A percentile compares a stretch with the other conserved stretches of the same genome.
Conservation (phyloP, 2,329 filamentous ascomycete species). For the Tolypocladium tundrense region DNA sequence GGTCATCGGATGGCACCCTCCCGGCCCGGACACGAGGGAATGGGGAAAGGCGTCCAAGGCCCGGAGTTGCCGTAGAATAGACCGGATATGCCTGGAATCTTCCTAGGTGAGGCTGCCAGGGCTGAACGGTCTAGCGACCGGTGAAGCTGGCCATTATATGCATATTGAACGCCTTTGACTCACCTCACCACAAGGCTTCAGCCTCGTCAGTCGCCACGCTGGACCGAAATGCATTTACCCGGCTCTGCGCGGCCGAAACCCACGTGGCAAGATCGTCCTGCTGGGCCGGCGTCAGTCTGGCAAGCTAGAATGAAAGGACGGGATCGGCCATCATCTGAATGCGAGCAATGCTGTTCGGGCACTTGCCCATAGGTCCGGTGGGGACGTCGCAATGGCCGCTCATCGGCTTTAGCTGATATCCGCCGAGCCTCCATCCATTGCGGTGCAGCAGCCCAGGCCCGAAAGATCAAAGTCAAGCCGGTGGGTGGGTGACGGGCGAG, state of each 20-base stretch:
- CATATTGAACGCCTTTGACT: neutral
- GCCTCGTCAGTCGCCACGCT: neutral
- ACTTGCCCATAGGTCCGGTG: neutral
- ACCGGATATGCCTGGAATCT: neutral
- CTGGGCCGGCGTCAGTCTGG: neutral
- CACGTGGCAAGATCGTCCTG: no score
- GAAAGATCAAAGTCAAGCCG: neutral
- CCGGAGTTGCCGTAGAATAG: neutral
- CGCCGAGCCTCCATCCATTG: neutral
- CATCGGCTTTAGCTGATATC: neutral
- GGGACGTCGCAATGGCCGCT: neutral
- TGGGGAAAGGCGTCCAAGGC: neutral
- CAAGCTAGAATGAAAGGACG: neutral
- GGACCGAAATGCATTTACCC: no score
- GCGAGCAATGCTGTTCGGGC: neutral
- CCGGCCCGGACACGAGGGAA: neutral
- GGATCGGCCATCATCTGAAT: neutral
- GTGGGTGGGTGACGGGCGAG: neutral
- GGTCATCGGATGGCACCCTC: neutral
- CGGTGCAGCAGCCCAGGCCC: neutral
- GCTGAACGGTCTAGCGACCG: neutral
- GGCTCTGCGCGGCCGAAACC: neutral
- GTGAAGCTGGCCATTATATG: neutral
- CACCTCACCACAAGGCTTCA: neutral
- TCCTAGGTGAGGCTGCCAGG: neutral